Percentiles rank a stretch among this genome's conserved stretches.
Evolutionary conservation across 805 yeast species (phyloP).

Genomic region (Candida insectalens): DNA sequence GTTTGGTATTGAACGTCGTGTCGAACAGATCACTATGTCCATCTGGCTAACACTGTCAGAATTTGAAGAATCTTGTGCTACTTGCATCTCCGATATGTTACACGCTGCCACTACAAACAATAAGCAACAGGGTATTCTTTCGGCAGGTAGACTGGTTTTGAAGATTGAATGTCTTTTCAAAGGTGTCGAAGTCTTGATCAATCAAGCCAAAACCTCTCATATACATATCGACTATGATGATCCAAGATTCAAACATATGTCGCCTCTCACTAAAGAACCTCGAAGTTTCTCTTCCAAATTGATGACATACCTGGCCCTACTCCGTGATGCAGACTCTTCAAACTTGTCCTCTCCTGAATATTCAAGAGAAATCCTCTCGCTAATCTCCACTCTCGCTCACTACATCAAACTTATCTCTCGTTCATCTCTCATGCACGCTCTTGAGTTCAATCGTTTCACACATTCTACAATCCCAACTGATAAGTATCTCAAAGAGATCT

Average conservation of each 20-base stretch:
- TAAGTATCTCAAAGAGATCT: slow-evolving; percentile 45
- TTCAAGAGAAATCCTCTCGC: slow-evolving; percentile 62
- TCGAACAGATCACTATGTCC: slow-evolving; percentile 45
- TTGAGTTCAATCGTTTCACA: slow-evolving; percentile 51
- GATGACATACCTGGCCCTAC: slow-evolving; percentile 77
- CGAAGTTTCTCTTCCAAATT: slow-evolving; percentile 81
- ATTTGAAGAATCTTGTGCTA: slow-evolving; percentile 85
- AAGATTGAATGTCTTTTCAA: slow-evolving; percentile 69
- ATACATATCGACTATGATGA: slow-evolving; percentile 13
- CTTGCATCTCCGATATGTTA: slow-evolving; percentile 85
- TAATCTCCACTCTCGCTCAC: slow-evolving; percentile 88
- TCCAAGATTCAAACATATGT: slow-evolving; percentile 18
- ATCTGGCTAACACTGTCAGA: slow-evolving; percentile 85
- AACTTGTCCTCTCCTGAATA: slow-evolving; percentile 26
- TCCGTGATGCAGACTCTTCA: slow-evolving; percentile 46
- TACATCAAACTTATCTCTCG: slow-evolving; percentile 79
- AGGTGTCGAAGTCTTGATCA: slow-evolving; percentile 50
- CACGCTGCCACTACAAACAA: slow-evolving; percentile 71
- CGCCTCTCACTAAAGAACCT: slow-evolving; percentile 52
- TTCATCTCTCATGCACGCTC: slow-evolving; percentile 66
- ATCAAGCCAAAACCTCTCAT: slow-evolving; percentile 11
- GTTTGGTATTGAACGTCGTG: slow-evolving; percentile 48
- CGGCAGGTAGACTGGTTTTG: slow-evolving; percentile 64
- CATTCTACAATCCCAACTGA: slow-evolving; percentile 56
- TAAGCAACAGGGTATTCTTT: slow-evolving; percentile 53